Evolutionary conservation across 768 basidiomycete genomes (phyloP), one percentile per base, ranked within the genome.

Genomic region (Candolleomyces eurysporus): DNA sequence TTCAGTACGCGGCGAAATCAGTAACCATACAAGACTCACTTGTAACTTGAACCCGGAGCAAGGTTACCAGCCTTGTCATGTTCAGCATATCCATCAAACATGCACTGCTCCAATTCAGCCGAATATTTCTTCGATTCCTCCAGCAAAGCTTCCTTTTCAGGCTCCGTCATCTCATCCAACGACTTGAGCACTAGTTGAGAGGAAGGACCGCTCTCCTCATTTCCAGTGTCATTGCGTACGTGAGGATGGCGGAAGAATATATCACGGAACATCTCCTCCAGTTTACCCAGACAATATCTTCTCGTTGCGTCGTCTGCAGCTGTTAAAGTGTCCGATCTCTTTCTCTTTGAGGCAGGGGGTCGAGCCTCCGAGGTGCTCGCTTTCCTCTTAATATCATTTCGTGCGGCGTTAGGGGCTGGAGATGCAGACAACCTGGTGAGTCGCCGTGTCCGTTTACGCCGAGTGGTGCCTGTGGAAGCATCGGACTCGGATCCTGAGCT

Each of bases 81-180:
- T 66, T 96, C 94, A 65, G 83, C 79, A 69, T 90, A 91, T 46
- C 83, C 82, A 48, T 90, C 89, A 71, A 85, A 94, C 26, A 94
- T 74, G 68, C 84, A 88, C 66, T 80, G 78, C 74, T 96, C 94
- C 66, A 96, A 83, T 57, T 88, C 86, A 56, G 77, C 74, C 60
- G 91, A 83, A 74, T 89, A 93, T 48, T 74, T 75, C 61, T 83
- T 84, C 39, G 90, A 86, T 42, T 79, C 80, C 21, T 80, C 78
- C 63, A 86, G 76, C 60, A 90, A 69, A 30, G 72, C 74, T 51
- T 80, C 76, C 69, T 78, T 86, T 69, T 90, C 83, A 57, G 85
- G 88, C 31, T 85, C 83, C 48, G 79, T 79, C 69, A 89, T 73
- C 48, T 87, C 83, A 46, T 84, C 84, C 59, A 75, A 63, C 53